A percentile compares a stretch with the other conserved stretches of the same genome.
Conservation (phyloP, 768 basidiomycete species). For the Chalciporus pseudorubinellus region DNA sequence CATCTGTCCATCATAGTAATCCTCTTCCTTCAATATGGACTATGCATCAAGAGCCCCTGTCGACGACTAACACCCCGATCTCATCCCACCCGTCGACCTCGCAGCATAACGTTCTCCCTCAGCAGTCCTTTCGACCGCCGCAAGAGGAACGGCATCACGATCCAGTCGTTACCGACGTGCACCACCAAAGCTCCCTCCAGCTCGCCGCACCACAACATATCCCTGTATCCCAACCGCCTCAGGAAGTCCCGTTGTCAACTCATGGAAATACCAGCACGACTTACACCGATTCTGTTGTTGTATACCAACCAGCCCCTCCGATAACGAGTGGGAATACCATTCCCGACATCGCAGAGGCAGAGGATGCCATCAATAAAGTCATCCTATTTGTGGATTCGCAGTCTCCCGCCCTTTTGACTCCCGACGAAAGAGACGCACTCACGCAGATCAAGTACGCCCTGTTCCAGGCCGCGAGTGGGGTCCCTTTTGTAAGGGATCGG, state of each 20-base stretch:
- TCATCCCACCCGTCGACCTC: slow-evolving; percentile 29
- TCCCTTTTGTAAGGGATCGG: slow-evolving; percentile 35
- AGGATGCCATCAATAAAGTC: slow-evolving; percentile 53
- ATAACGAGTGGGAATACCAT: slow-evolving; percentile 32
- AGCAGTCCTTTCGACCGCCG: slow-evolving; percentile 27
- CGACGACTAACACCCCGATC: slow-evolving; percentile 28
- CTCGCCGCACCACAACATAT: slow-evolving; percentile 32
- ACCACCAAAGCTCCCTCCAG: slow-evolving; percentile 29
- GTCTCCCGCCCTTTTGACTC: slow-evolving; percentile 28
- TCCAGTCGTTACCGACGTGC: slow-evolving; percentile 24
- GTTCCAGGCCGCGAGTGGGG: slow-evolving; percentile 45
- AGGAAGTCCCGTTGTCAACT: slow-evolving; percentile 28
- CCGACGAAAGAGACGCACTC: slow-evolving; percentile 41
- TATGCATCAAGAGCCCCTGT: slow-evolving; percentile 30
- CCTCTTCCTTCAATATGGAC: slow-evolving; percentile 35
- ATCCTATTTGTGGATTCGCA: slow-evolving; percentile 51
- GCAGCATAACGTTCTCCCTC: slow-evolving; percentile 29
- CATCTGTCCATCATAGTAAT: slow-evolving; percentile 24
- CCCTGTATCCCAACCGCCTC: slow-evolving; percentile 19
- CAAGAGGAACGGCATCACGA: slow-evolving; percentile 29
- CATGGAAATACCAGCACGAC: slow-evolving; percentile 23
- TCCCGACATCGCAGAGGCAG: slow-evolving; percentile 48
- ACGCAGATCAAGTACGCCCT: slow-evolving; percentile 49
- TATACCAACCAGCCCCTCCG: slow-evolving; percentile 34
- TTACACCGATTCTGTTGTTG: slow-evolving; percentile 29